Evolutionary conservation across 2,329 filamentous ascomycete species (phyloP).

Genomic region (Chalara sp.): DNA sequence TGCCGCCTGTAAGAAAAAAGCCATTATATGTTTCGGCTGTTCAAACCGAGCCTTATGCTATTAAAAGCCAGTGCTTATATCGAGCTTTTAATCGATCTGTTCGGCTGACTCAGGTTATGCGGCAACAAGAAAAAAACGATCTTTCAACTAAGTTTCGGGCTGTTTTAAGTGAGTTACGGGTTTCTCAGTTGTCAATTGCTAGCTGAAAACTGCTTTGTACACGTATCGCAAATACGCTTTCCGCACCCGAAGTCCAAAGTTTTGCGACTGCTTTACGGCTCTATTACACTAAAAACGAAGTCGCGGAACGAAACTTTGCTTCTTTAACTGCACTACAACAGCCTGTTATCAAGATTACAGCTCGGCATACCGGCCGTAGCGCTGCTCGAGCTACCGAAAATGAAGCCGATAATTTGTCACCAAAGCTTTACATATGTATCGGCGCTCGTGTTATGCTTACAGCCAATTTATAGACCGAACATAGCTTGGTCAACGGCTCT

Average conservation of each 20-base stretch:
- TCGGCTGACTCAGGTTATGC: constrained; percentile 5
- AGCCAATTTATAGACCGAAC: no score
- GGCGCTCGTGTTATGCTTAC: no score
- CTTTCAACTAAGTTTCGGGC: constrained; percentile 2
- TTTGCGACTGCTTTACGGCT: constrained; percentile 6
- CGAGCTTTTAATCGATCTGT: background rate
- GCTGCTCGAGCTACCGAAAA: no score
- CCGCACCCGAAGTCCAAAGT: background rate
- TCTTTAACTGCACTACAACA: background rate
- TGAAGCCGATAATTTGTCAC: no score
- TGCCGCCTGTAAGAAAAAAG: constrained; percentile 3
- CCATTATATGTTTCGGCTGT: background rate
- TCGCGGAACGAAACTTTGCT: background rate
- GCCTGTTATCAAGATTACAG: constrained; percentile 1
- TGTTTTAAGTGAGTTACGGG: constrained; percentile 3
- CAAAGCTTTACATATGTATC: no score
- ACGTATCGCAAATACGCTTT: constrained; percentile 1
- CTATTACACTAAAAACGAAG: constrained; percentile 5
- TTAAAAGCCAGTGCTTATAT: constrained; percentile 3
- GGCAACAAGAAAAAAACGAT: constrained; percentile 7
- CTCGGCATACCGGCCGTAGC: no score
- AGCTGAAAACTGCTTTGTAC: constrained; percentile 5
- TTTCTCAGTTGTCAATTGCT: background rate
- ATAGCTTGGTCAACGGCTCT: no score
- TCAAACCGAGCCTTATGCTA: background rate